These are phyloP conservation scores for Fonsecaea erecta DNA, from an alignment of 2,329 filamentous ascomycete species.

Conservation along the genomic window DNA sequence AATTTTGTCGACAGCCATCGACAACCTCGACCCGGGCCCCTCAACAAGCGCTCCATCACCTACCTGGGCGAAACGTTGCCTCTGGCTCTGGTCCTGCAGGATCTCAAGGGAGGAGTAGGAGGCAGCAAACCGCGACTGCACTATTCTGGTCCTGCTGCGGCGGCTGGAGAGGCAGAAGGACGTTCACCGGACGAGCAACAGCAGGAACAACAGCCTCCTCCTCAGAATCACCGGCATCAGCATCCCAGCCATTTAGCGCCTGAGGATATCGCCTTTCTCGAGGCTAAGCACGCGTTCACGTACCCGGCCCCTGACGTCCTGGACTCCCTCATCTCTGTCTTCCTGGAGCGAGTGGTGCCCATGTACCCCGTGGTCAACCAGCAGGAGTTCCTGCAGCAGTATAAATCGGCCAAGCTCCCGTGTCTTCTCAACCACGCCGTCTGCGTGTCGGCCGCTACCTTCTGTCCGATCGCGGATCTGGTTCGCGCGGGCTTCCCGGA, in stretches of 20 bases:
- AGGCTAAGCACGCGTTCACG: not conserved
- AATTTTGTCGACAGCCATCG: too few relatives aligned
- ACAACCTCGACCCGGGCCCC: too few relatives aligned
- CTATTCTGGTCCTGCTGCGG: slow-evolving; percentile 1
- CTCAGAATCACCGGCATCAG: too few relatives aligned
- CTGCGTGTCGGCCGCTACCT: slow-evolving; percentile 6
- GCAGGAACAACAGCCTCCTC: too few relatives aligned
- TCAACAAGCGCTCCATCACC: slow-evolving; percentile 15
- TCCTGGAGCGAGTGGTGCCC: slow-evolving; percentile 4
- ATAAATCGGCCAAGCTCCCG: slow-evolving; percentile 4
- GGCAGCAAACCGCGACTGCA: not conserved
- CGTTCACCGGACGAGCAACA: too few relatives aligned
- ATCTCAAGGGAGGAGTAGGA: not conserved
- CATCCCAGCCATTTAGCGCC: slow-evolving; percentile 4
- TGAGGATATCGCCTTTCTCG: slow-evolving; percentile 6
- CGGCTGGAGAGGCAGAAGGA: not conserved
- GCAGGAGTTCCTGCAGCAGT: slow-evolving; percentile 1
- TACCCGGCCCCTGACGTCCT: not conserved
- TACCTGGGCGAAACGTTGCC: slow-evolving; percentile 14
- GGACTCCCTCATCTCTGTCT: not conserved
- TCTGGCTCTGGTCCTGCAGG: not conserved
- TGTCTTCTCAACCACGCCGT: slow-evolving; percentile 10
- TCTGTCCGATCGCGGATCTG: slow-evolving; percentile 5
- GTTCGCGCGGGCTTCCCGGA: not conserved
- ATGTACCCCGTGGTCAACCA: slow-evolving; percentile 17